A percentile compares a stretch with the other conserved stretches of the same genome.
These are phyloP conservation scores for Peterozyma xylosa DNA, from an alignment of 805 yeast species.

Conservation along the genomic window DNA sequence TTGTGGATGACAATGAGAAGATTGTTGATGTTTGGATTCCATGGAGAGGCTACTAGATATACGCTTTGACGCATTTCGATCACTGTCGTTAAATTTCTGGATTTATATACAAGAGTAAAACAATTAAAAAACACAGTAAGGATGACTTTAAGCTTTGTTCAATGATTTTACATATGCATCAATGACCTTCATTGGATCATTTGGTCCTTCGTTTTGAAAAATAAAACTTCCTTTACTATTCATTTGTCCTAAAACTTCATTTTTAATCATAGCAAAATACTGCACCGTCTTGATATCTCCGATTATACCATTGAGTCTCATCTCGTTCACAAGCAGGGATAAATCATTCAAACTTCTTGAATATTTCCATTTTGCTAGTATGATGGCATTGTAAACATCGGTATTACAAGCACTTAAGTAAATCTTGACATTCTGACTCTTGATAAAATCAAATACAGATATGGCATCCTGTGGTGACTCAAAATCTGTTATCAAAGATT, in stretches of 20 bases:
- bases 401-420: conserved; percentile 5
- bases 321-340: conserved; percentile 2
- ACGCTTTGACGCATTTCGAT: not conserved
- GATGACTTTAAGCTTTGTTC: too few relatives aligned
- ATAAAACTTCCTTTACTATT: too few relatives aligned
- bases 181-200: not conserved
- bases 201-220: not conserved
- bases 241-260: conserved; percentile 1
- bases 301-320: conserved; percentile 7
- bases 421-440: conserved; percentile 3
- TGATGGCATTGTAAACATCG: conserved; percentile 5
- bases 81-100: too few relatives aligned
- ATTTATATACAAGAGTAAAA: too few relatives aligned
- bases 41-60: conserved; percentile 37
- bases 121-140: too few relatives aligned
- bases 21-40: conserved; percentile 64
- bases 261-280: conserved; percentile 3
- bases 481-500: not conserved
- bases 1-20: conserved; percentile 38
- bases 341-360: conserved; percentile 4
- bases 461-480: conserved; percentile 4
- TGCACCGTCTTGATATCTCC: conserved; percentile 7
- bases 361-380: conserved; percentile 2
- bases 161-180: not conserved
- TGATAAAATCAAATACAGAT: conserved; percentile 6